Base-by-base conservation (phyloP, 2,329 filamentous ascomycete species). In the Ascocoryne sarcoides region DNA sequence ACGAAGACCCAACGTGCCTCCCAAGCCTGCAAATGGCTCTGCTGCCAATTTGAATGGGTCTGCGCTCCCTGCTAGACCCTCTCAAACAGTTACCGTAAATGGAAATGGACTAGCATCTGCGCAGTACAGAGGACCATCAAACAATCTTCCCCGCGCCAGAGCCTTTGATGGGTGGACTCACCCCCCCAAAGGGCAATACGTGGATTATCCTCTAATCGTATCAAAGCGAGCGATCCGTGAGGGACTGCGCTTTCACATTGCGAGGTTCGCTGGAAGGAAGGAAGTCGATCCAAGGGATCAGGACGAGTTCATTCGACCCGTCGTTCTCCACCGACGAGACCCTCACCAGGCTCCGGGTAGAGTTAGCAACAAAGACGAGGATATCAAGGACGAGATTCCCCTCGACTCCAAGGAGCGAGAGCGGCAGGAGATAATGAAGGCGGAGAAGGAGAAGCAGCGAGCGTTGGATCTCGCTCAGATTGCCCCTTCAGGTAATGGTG, bases 391-490 rank as follows among this genome's bases (percentile, higher is more conserved):
- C n/a, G 55, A 52, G 18, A 45, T 57, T 1, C 62, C 64, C 0
- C 60, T 70, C 1, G 74, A 79, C 45, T 70, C 71, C 18, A 72
- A 75, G 46, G 78, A 80, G 48, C 65, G 71, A 26, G 78, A 83
- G 51, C 71, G 73, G 40, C 60, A 80, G 39, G 84, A 86, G 26
- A 84, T 88, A 52, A 48, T 69, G 16, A 79, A 84, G 60, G 83
- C 82, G 0, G 87, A 93, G 50, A 80, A 85, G 40, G 86, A 94
- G 48, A 85, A 84, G 18, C 84, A 94, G 58, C 80, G 85, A 15
- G 88, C 90, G 14, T 75, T 86, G 28, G 92, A 95, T 52, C 73
- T 90, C 56, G 89, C 92, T 23, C 87, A 94, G 63, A 96, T 98
- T 56, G 92, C 92, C 0, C 92, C 92, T 0, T 82, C 85, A 1